Evolutionary conservation across 2,329 filamentous ascomycete species (phyloP).

Genomic region (Phyllosticta citriasiana): DNA sequence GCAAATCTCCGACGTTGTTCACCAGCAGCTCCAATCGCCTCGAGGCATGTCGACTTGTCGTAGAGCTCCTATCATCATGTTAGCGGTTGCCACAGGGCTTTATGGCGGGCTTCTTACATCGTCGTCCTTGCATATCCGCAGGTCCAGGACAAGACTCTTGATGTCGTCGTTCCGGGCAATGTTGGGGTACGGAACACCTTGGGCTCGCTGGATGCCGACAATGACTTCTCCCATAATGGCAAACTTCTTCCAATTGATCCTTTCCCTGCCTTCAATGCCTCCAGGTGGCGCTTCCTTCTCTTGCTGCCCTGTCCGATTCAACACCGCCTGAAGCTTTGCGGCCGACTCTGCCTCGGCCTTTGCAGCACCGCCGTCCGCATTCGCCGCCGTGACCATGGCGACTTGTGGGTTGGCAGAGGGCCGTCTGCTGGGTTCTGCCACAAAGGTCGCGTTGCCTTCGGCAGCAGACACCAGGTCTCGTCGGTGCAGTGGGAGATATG

Average conservation of each 20-base stretch:
- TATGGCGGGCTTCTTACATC: constrained; percentile 52
- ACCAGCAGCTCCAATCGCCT: constrained; percentile 20
- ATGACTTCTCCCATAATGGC: constrained; percentile 91
- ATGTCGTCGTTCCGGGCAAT: constrained; percentile 60
- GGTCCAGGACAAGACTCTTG: constrained; percentile 68
- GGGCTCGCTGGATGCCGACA: constrained; percentile 82
- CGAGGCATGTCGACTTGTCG: constrained; percentile 46
- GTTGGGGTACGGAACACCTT: constrained; percentile 71
- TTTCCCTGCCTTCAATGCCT: constrained; percentile 38
- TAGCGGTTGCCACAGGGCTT: constrained; percentile 7
- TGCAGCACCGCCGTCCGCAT: constrained; percentile 18
- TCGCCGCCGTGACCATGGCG: background rate
- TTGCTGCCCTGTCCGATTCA: constrained; percentile 21
- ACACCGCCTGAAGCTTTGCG: constrained; percentile 1
- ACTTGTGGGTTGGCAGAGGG: background rate
- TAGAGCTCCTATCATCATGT: constrained; percentile 42
- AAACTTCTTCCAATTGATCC: constrained; percentile 98
- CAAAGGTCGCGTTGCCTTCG: constrained; percentile 82
- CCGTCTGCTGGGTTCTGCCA: constrained; percentile 42
- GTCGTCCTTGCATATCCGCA: constrained; percentile 72
- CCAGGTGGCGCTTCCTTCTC: constrained; percentile 36
- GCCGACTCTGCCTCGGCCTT: constrained; percentile 2
- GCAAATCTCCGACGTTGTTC: constrained; percentile 5
- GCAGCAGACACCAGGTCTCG: constrained; percentile 86
- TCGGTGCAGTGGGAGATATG: constrained; percentile 82